These are phyloP conservation scores for Exophiala mesophila DNA, from an alignment of 2,329 filamentous ascomycete species.

Conservation along the genomic window DNA sequence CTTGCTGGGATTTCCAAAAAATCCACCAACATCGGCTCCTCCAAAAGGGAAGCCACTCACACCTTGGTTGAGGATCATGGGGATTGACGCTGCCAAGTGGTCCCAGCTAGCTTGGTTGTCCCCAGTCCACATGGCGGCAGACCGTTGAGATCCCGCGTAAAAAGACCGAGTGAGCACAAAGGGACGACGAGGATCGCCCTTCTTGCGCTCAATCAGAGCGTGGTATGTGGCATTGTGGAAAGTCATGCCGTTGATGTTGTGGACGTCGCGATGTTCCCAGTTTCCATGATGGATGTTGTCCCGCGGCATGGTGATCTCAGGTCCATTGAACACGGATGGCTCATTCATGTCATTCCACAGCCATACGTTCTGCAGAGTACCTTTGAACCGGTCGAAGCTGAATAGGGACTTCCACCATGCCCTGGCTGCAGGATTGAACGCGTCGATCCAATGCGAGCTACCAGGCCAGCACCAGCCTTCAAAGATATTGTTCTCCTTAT, in stretches of 20 bases:
- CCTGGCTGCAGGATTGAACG: slow-evolving; percentile 85
- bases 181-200: slow-evolving; percentile 76
- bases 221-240: slow-evolving; percentile 92
- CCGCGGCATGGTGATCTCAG: slow-evolving; percentile 97
- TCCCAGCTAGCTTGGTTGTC: slow-evolving; percentile 94
- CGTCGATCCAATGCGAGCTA: slow-evolving; percentile 92
- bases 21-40: slow-evolving; percentile 92
- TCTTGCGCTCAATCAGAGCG: slow-evolving; percentile 76
- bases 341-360: slow-evolving; percentile 99
- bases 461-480: slow-evolving; percentile 99
- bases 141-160: slow-evolving; percentile 82
- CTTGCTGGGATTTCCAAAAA: slow-evolving; percentile 94
- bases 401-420: slow-evolving; percentile 90
- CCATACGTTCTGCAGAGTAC: slow-evolving; percentile 78
- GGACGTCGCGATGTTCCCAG: slow-evolving; percentile 96
- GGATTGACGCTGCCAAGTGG: slow-evolving; percentile 80
- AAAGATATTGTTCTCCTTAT: slow-evolving; percentile 83
- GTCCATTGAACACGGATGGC: slow-evolving; percentile 96
- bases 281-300: slow-evolving; percentile 87
- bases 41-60: slow-evolving; percentile 91
- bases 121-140: slow-evolving; percentile 97
- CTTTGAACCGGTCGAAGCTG: slow-evolving; percentile 82
- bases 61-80: slow-evolving; percentile 90
- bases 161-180: slow-evolving; percentile 92
- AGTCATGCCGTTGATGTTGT: slow-evolving; percentile 93